Conservation (phyloP, 495 filamentous ascomycete genomes). For the Aspergillus wentii region DNA sequence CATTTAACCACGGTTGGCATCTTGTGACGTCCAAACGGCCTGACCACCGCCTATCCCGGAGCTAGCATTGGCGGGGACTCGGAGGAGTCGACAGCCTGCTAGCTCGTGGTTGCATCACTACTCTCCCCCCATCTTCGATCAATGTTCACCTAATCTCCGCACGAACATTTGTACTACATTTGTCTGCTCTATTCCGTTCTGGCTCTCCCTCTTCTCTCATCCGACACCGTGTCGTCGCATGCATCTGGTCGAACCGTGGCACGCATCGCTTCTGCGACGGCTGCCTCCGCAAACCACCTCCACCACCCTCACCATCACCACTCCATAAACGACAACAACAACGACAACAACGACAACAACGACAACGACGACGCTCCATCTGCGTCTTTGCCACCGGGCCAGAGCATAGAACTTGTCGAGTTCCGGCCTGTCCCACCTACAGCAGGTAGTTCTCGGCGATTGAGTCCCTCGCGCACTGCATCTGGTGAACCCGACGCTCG, state of each 20-base stretch:
- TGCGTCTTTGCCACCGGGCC: constrained; percentile 5
- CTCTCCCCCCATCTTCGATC: neutral
- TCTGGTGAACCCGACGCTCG: no score
- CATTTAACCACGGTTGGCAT: no score
- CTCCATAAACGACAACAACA: neutral
- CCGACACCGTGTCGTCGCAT: constrained; percentile 24
- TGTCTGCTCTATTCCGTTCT: neutral
- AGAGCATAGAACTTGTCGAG: constrained; percentile 34
- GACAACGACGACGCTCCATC: constrained; percentile 24
- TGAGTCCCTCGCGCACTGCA: neutral
- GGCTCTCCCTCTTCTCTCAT: neutral
- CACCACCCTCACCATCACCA: neutral
- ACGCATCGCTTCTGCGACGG: constrained; percentile 25
- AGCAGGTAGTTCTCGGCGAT: neutral
- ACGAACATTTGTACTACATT: neutral
- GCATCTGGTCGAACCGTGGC: constrained; percentile 18
- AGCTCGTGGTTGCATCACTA: neutral
- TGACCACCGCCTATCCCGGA: no score
- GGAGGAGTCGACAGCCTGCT: no score
- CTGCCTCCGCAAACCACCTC: constrained; percentile 11
- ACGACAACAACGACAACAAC: constrained; percentile 3
- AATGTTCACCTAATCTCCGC: neutral
- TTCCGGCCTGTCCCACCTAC: constrained; percentile 20
- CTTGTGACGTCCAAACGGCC: no score
- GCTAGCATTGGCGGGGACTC: no score